These are phyloP conservation scores for Xylaria sp. DNA, from an alignment of 2,329 filamentous ascomycete genomes.

Conservation along the genomic window DNA sequence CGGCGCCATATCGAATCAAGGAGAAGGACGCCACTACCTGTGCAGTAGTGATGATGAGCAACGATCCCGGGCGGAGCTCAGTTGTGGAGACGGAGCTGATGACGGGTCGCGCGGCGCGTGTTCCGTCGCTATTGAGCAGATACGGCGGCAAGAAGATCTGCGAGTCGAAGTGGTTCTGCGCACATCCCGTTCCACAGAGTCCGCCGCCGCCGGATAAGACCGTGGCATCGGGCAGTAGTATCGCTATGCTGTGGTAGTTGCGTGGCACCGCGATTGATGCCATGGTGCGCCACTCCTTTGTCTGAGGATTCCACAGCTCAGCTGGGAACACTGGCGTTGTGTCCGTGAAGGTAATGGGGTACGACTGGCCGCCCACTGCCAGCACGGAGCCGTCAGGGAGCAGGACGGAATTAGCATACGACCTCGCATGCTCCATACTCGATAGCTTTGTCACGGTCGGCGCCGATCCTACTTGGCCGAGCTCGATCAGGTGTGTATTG, in stretches of 20 bases:
- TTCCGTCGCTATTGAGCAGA: conserved; percentile 40
- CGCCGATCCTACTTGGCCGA: conserved; percentile 28
- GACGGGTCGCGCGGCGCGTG: conserved; percentile 34
- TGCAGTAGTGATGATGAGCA: conserved; percentile 32
- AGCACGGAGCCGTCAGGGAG: conserved; percentile 41
- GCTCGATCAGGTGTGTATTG: conserved; percentile 42
- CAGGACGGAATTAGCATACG: conserved; percentile 38
- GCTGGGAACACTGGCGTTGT: conserved; percentile 33
- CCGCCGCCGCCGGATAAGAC: conserved; percentile 46
- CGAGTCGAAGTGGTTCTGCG: conserved; percentile 44
- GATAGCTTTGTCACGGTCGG: conserved; percentile 31
- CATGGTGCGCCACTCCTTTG: conserved; percentile 32
- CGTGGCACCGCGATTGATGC: conserved; percentile 33
- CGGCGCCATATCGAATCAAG: conserved; percentile 40
- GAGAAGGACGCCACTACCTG: conserved; percentile 33
- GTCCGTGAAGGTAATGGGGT: conserved; percentile 37
- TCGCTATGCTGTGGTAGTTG: conserved; percentile 40
- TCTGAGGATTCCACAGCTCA: conserved; percentile 38
- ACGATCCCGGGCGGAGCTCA: conserved; percentile 31
- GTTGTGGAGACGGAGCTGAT: conserved; percentile 34
- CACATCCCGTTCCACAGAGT: conserved; percentile 39
- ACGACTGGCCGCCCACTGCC: conserved; percentile 37
- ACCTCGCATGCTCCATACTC: conserved; percentile 36
- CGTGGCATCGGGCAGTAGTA: conserved; percentile 41
- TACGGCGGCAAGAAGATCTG: conserved; percentile 50